phyloP scores from a whole-genome alignment of 768 basidiomycete species.

The Amanita phalloides region DNA sequence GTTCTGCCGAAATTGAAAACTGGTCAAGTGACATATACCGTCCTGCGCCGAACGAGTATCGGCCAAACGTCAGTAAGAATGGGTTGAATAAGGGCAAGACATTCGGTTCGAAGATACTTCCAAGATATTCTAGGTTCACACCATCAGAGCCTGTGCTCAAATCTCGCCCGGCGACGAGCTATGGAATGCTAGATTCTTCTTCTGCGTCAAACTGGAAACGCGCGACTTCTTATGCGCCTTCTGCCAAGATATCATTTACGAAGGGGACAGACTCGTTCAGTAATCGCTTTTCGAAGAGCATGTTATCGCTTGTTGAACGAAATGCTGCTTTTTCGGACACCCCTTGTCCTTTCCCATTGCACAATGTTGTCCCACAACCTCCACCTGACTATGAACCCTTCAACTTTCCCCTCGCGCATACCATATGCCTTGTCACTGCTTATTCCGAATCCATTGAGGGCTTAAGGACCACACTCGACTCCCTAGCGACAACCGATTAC shows the following conservation, averaged over 20 bases:
- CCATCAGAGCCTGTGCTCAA: slow-evolving; percentile 54
- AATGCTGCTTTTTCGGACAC: slow-evolving; percentile 45
- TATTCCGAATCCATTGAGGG: slow-evolving; percentile 97
- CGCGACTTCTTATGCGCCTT: slow-evolving; percentile 38
- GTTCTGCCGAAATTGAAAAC: slow-evolving; percentile 85
- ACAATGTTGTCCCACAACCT: slow-evolving; percentile 88
- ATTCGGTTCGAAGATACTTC: slow-evolving; percentile 51
- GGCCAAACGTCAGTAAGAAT: slow-evolving; percentile 79
- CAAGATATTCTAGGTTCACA: slow-evolving; percentile 67
- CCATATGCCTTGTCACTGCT: slow-evolving; percentile 94
- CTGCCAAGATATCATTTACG: slow-evolving; percentile 20
- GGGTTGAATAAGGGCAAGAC: slow-evolving; percentile 44
- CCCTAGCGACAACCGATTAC: slow-evolving; percentile 95
- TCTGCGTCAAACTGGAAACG: slow-evolving; percentile 45
- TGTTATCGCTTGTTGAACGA: slow-evolving; percentile 60
- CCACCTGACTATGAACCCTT: slow-evolving; percentile 88
- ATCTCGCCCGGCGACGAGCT: slow-evolving; percentile 50
- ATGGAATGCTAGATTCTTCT: slow-evolving; percentile 53
- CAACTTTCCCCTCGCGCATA: slow-evolving; percentile 89
- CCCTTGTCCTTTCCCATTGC: slow-evolving; percentile 88
- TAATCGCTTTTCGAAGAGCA: slow-evolving; percentile 69
- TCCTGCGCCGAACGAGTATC: slow-evolving; percentile 81
- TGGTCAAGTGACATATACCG: slow-evolving; percentile 96
- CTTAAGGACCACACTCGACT: slow-evolving; percentile 94
- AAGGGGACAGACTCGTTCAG: slow-evolving; percentile 63